Conservation (phyloP, 2,329 filamentous ascomycete species). For the Apiospora rasikravindrae region DNA sequence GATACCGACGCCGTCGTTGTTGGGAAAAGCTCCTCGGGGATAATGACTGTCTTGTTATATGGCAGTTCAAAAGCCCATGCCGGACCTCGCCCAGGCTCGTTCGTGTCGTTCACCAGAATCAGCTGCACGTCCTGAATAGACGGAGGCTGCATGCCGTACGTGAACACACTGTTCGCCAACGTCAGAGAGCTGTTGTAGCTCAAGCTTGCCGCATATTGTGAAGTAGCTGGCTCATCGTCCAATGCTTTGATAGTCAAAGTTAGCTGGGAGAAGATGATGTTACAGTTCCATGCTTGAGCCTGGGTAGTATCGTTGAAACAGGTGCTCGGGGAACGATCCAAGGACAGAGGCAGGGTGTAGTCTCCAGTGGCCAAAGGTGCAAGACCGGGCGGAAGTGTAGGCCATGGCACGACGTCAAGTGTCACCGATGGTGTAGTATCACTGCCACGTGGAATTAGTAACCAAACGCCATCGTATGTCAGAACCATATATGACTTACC, state of each 20-base stretch:
- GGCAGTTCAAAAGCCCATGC: conserved; percentile 59
- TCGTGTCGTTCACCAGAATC: conserved; percentile 57
- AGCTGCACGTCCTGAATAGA: conserved; percentile 47
- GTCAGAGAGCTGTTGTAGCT: conserved; percentile 44
- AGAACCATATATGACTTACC: background rate
- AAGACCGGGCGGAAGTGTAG: conserved; percentile 56
- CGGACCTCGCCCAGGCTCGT: conserved; percentile 53
- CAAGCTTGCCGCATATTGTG: conserved; percentile 49
- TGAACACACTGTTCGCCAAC: conserved; percentile 44
- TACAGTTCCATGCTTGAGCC: conserved; percentile 68
- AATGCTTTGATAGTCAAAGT: conserved; percentile 47
- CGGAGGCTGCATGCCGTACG: conserved; percentile 62
- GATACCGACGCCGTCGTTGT: conserved; percentile 21
- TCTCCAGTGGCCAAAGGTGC: conserved; percentile 59
- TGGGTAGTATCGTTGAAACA: conserved; percentile 64
- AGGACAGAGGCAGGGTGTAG: conserved; percentile 59
- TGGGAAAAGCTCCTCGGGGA: conserved; percentile 49
- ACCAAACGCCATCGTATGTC: conserved; percentile 21
- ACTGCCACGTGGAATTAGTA: conserved; percentile 13
- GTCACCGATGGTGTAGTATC: conserved; percentile 39
- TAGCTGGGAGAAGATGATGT: conserved; percentile 53
- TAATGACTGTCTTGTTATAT: conserved; percentile 63
- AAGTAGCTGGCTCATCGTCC: conserved; percentile 33
- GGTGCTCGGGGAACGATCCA: conserved; percentile 53
- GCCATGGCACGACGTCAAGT: conserved; percentile 57